Conservation (phyloP, 2,329 filamentous ascomycete species). For the Cladophialophora immunda region DNA sequence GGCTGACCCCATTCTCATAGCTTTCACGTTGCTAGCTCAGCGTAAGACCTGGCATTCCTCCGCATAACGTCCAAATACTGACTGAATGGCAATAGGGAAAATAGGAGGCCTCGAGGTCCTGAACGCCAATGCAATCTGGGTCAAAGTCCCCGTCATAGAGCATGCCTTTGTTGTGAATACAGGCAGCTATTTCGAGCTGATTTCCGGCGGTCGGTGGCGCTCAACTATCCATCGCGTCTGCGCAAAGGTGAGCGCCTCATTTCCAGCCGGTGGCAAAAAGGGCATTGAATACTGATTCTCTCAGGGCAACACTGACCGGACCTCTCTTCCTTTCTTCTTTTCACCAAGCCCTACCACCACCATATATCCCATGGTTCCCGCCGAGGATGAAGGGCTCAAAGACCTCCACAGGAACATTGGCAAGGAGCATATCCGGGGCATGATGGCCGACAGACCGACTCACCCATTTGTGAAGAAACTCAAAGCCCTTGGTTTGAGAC, state of each 20-base stretch:
- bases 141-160: slow-evolving; percentile 19
- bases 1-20: slow-evolving; percentile 8
- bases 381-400: slow-evolving; percentile 10
- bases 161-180: slow-evolving; percentile 23
- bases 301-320: slow-evolving; percentile 24
- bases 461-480: slow-evolving; percentile 27
- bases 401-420: slow-evolving; percentile 13
- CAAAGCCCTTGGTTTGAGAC: background rate
- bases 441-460: slow-evolving; percentile 20
- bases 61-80: background rate
- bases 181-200: slow-evolving; percentile 21
- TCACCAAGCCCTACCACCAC: slow-evolving; percentile 20
- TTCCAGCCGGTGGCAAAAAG: too few relatives aligned
- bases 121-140: slow-evolving; percentile 23
- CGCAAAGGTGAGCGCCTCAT: slow-evolving; percentile 13
- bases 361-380: slow-evolving; percentile 16
- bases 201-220: slow-evolving; percentile 17
- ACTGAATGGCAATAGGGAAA: slow-evolving; percentile 5
- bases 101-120: slow-evolving; percentile 14
- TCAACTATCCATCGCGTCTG: slow-evolving; percentile 23
- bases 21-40: slow-evolving; percentile 17
- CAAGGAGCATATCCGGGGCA: slow-evolving; percentile 21
- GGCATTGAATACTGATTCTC: too few relatives aligned
- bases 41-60: background rate
- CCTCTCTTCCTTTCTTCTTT: slow-evolving; percentile 26